Evolutionary conservation across 2,329 filamentous ascomycete genomes (phyloP).

Genomic region (Dactylellina haptotyla): DNA sequence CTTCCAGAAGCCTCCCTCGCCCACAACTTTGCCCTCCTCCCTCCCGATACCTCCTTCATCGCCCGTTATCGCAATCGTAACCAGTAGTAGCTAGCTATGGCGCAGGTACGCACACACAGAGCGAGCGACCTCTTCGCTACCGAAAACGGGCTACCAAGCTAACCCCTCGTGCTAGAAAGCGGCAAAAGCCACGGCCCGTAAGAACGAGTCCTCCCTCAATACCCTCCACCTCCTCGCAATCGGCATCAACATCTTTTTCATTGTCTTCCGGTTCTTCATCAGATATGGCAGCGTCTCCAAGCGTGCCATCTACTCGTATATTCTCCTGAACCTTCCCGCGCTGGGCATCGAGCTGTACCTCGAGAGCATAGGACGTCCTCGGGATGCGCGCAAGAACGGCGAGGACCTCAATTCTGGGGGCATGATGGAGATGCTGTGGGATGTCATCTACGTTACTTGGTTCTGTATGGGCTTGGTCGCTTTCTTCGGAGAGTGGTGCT

Average conservation of each 20-base stretch:
- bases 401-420: conserved; percentile 89
- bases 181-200: conserved; percentile 72
- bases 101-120: conserved; percentile 31
- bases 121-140: background rate
- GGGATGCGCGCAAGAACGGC: conserved; percentile 67
- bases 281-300: conserved; percentile 63
- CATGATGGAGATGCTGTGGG: conserved; percentile 98
- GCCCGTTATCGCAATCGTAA: background rate
- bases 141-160: background rate
- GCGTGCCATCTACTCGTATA: conserved; percentile 70
- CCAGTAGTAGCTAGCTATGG: conserved; percentile 23
- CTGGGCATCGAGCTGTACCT: conserved; percentile 85
- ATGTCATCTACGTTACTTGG: conserved; percentile 95
- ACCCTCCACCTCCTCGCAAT: conserved; percentile 82
- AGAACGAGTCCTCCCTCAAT: conserved; percentile 80
- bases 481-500: conserved; percentile 81
- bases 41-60: background rate
- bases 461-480: conserved; percentile 76
- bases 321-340: conserved; percentile 76
- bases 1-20: conserved; percentile 6
- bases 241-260: conserved; percentile 76
- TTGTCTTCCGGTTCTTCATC: conserved; percentile 75
- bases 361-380: conserved; percentile 83
- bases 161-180: conserved; percentile 56
- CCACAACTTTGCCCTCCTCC: background rate